Conservation (phyloP, 139 green algal genomes). For the Pleodorina starrii region DNA sequence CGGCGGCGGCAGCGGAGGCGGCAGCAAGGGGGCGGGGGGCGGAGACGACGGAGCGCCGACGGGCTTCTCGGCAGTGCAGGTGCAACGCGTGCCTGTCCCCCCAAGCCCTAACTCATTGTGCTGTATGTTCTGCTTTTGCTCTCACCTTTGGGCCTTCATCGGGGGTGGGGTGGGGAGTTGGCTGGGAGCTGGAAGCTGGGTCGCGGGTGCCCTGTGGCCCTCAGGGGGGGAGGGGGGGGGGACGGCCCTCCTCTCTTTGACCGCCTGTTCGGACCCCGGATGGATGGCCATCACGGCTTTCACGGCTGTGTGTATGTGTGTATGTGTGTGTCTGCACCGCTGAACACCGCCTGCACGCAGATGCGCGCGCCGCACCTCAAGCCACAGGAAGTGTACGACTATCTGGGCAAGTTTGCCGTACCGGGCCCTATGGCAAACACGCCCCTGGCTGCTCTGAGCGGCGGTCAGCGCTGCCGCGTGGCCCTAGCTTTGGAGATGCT, state of each 20-base stretch:
- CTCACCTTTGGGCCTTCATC: too few relatives aligned
- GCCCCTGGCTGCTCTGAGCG: slow-evolving; percentile 28
- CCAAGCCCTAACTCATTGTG: too few relatives aligned
- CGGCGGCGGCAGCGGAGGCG: background rate
- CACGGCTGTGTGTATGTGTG: background rate
- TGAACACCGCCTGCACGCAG: background rate
- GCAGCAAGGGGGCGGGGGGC: too few relatives aligned
- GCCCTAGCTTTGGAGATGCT: slow-evolving; percentile 46
- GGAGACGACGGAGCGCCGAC: too few relatives aligned
- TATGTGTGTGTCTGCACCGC: background rate
- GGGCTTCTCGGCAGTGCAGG: slow-evolving; percentile 17
- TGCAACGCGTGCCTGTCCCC: too few relatives aligned
- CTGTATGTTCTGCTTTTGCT: too few relatives aligned
- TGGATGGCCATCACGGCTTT: background rate
- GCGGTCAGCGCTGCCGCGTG: slow-evolving; percentile 32
- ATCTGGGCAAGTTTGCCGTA: slow-evolving; percentile 48
- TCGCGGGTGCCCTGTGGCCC: too few relatives aligned
- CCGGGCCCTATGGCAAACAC: slow-evolving; percentile 33
- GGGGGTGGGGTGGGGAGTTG: too few relatives aligned
- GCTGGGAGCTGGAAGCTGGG: too few relatives aligned
- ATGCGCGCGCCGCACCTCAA: background rate
- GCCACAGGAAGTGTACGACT: slow-evolving; percentile 53
- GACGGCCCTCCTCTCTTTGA: too few relatives aligned
- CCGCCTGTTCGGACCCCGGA: too few relatives aligned
- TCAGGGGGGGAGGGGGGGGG: too few relatives aligned